These are phyloP conservation scores for Spathaspora hagerdaliae DNA, from an alignment of 805 yeast species.

Conservation along the genomic window DNA sequence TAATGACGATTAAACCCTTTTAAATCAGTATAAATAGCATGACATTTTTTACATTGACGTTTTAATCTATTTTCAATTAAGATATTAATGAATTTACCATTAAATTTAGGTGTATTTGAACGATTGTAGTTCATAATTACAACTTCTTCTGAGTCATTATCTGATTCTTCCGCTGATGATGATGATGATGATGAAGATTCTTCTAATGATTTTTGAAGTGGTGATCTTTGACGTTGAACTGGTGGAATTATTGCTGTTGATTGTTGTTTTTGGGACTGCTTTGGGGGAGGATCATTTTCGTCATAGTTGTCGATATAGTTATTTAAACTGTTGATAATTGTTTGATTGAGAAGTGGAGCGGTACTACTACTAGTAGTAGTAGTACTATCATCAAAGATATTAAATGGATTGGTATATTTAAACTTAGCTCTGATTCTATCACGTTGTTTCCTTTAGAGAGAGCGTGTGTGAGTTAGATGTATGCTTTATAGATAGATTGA, in stretches of 20 bases:
- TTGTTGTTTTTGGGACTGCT: background rate
- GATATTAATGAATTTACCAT: constrained; percentile 12
- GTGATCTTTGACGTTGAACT: background rate
- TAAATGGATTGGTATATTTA: background rate
- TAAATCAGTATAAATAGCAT: constrained; percentile 9
- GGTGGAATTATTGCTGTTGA: no score
- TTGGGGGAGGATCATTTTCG: background rate
- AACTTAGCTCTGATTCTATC: background rate
- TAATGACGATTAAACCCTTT: constrained; percentile 14
- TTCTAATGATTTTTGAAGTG: background rate
- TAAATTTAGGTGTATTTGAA: constrained; percentile 13
- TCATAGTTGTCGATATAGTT: background rate
- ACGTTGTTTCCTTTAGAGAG: background rate
- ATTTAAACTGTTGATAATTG: background rate
- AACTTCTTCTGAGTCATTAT: background rate
- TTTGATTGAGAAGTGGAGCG: background rate
- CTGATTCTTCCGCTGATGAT: background rate
- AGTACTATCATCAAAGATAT: background rate
- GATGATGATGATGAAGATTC: background rate
- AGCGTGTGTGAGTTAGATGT: no score
- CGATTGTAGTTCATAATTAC: constrained; percentile 9
- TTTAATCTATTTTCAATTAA: constrained; percentile 7
- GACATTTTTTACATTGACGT: constrained; percentile 12
- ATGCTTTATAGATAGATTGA: no score
- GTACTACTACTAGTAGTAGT: background rate